Conservation (phyloP, 2,329 filamentous ascomycete genomes). For the Aurifilum marmelostoma region DNA sequence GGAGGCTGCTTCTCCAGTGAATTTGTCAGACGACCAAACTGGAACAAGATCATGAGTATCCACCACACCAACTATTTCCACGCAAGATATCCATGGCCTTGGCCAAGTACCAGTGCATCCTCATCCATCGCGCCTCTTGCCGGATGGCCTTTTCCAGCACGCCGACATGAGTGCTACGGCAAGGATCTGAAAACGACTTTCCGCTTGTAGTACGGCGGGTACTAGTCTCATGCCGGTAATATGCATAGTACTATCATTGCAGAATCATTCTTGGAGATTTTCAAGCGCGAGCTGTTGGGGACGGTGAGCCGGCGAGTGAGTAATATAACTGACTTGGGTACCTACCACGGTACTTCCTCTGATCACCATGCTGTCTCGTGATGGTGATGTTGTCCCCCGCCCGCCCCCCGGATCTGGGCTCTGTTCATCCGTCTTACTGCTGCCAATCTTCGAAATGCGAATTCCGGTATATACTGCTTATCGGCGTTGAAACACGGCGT, state of each 20-base stretch:
- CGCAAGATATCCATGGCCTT: neutral
- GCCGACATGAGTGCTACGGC: neutral
- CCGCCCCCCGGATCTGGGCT: too few species aligned
- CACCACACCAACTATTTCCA: neutral
- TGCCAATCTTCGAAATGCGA: too few species aligned
- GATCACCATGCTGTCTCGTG: neutral
- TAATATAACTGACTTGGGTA: neutral
- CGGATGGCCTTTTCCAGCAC: neutral
- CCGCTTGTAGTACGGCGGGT: conserved; percentile 2
- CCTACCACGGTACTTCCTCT: too few species aligned
- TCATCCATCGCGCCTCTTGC: neutral
- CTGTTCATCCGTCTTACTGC: neutral
- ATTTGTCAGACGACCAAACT: neutral
- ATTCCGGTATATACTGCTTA: too few species aligned
- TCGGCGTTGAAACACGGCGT: too few species aligned
- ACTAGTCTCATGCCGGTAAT: neutral
- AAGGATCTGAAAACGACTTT: neutral
- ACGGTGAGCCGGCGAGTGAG: neutral
- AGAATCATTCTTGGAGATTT: neutral
- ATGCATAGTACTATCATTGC: neutral
- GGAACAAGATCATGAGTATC: neutral
- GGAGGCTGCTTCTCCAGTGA: neutral
- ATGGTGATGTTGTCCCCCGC: neutral
- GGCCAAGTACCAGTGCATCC: neutral
- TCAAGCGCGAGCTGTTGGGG: neutral